Base-by-base conservation (phyloP, 2,329 filamentous ascomycete species). In the Epichloe baconii region DNA sequence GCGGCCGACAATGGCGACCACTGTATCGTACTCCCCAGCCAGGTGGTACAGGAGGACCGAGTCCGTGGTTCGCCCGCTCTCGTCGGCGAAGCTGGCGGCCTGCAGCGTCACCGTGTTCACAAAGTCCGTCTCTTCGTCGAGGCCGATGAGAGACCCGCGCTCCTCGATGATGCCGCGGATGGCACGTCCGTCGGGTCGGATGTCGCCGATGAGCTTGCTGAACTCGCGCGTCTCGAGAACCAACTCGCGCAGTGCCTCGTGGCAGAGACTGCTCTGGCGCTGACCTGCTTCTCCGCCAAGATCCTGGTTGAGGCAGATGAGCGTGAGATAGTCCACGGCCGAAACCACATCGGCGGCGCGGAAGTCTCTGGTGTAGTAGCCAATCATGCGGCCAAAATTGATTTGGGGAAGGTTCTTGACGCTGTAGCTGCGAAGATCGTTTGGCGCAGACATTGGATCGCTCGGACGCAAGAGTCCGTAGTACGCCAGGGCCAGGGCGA, bases 161-260 rank as follows among this genome's bases (percentile, higher is more conserved):
- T 89, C 80, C 67, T 97, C 90, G 56, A 98, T 90, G 26, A 88
- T 80, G 48, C 93, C 93, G 52, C 80, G 82, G 58, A 95, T 88
- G 53, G 90, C 84, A 54, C 82, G 83, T 21, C 93, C 93, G 63
- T 97, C 88, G 2, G 82, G 80, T 53, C 83, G 80, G 59, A 98
- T 89, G 64, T 98, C 94, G 49, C 94, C 93, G 47, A 98, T 82
- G 14, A 98, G 74, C 62, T 88, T 86, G 62, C 90, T 91, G 67
- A 97, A 98, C 64, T 98, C 93, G 57, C 91, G 82, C 19, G 90
- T 95, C 70, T 98, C 93, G n/a, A 98, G 76, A 26, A 96, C 89
- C 51, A 97, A 82, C 67, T 97, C 93, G 37, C 90, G 86, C 52
- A 98, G 74, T 6, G 89, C 91, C 67, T 95, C 88, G 66, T 96